phyloP scores from a whole-genome alignment of 164 flowering plant species.

The Chloranthus sessilifolius region DNA sequence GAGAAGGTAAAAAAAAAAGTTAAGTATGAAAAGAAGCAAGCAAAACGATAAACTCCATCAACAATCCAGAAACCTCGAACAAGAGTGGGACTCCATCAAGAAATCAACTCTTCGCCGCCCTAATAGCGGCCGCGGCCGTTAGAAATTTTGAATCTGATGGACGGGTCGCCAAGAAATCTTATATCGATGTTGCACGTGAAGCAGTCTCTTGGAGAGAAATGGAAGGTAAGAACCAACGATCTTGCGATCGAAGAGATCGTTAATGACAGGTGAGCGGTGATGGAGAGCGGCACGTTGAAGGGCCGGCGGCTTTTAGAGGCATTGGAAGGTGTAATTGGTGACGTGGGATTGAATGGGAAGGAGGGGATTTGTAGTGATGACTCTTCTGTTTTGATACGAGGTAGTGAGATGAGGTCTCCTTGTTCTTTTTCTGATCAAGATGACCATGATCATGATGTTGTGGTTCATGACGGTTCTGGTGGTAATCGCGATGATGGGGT shows the following conservation, averaged over 20 bases:
- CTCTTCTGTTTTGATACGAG: not conserved
- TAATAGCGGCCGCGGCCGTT: not conserved
- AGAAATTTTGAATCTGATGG: constrained; percentile 8
- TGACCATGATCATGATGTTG: not conserved
- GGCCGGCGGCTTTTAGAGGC: constrained; percentile 6
- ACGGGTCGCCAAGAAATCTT: constrained; percentile 29
- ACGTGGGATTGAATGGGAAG: not conserved
- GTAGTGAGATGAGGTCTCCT: constrained; percentile 3
- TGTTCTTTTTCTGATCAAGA: not conserved
- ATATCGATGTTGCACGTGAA: constrained; percentile 25
- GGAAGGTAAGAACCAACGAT: constrained; percentile 4
- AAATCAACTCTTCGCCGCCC: constrained; percentile 5
- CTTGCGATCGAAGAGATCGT: constrained; percentile 1
- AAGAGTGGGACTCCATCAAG: constrained; percentile 30
- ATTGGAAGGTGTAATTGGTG: not conserved
- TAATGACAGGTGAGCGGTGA: constrained; percentile 1
- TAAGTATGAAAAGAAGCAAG: no score
- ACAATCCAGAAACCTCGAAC: constrained; percentile 18
- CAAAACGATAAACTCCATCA: constrained; percentile 14
- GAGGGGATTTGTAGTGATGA: not conserved
- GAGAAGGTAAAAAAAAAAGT: no score
- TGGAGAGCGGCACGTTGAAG: constrained; percentile 3
- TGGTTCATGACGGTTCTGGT: not conserved
- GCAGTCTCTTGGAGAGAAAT: constrained; percentile 3
- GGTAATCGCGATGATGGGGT: no score